Evolutionary conservation across 2,329 filamentous ascomycete species (phyloP).

Genomic region (Neoscytalidium dimidiatum): DNA sequence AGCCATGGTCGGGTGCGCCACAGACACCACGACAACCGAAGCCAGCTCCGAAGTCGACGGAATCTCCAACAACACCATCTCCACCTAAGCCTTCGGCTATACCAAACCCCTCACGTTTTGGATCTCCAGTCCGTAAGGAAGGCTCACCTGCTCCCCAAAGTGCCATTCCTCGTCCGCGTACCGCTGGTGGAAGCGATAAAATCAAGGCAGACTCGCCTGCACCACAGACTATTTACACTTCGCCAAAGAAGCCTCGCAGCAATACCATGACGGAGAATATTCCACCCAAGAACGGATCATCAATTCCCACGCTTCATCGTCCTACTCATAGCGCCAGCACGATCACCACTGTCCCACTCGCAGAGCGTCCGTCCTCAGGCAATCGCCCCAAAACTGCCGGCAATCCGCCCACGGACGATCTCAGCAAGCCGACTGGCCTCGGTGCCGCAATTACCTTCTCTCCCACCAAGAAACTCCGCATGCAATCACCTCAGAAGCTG

Average conservation of each 20-base stretch:
- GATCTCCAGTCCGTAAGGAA: slow-evolving; percentile 48
- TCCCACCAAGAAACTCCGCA: slow-evolving; percentile 33
- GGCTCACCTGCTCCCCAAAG: slow-evolving; percentile 38
- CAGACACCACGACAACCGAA: slow-evolving; percentile 36
- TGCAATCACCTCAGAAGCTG: slow-evolving; percentile 66
- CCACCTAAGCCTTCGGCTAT: slow-evolving; percentile 36
- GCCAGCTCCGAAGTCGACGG: slow-evolving; percentile 21
- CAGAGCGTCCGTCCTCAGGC: slow-evolving; percentile 12
- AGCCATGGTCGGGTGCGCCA: slow-evolving; percentile 33
- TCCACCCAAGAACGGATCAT: neutral
- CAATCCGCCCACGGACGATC: slow-evolving; percentile 17
- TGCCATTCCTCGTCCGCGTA: slow-evolving; percentile 8
- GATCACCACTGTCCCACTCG: slow-evolving; percentile 1
- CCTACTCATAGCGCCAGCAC: slow-evolving; percentile 5
- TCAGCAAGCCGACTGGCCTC: slow-evolving; percentile 24
- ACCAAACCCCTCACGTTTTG: slow-evolving; percentile 41
- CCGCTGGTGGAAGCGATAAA: neutral
- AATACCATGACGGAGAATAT: slow-evolving; percentile 14
- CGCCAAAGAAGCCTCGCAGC: slow-evolving; percentile 5
- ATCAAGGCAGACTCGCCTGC: neutral
- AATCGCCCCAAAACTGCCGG: slow-evolving; percentile 43
- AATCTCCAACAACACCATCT: slow-evolving; percentile 40
- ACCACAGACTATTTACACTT: neutral
- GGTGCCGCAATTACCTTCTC: slow-evolving; percentile 4
- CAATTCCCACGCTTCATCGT: slow-evolving; percentile 9